Evolutionary conservation across 192 early-diverging fungal species (phyloP).

Genomic region (Chytriomyces hyalinus): DNA sequence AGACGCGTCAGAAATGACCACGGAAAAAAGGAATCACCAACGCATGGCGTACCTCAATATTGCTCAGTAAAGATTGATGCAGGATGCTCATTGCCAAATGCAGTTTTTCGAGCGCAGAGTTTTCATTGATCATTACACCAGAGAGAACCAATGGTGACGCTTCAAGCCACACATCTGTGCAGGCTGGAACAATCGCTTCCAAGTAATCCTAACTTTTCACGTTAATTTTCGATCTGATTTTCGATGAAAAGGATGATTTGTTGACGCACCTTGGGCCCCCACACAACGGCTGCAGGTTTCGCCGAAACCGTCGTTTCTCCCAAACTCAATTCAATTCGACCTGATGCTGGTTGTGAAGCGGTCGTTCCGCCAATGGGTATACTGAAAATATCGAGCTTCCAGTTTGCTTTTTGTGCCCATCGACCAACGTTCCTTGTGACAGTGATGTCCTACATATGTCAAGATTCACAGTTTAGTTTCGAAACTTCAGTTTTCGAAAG

Average conservation of each 20-base stretch:
- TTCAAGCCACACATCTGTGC: slow-evolving; percentile 24
- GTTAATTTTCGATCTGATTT: not conserved
- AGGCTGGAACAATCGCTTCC: slow-evolving; percentile 12
- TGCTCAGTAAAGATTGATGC: slow-evolving; percentile 4
- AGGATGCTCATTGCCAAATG: slow-evolving; percentile 9
- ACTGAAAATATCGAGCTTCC: slow-evolving; percentile 16
- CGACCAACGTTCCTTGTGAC: not conserved
- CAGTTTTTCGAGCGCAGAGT: slow-evolving; percentile 5
- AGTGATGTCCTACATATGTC: slow-evolving; percentile 15
- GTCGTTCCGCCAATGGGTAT: not conserved
- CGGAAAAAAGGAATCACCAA: not conserved
- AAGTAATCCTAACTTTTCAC: not conserved
- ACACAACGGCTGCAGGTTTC: not conserved
- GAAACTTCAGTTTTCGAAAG: not conserved
- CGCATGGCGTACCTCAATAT: not conserved
- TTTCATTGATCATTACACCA: slow-evolving; percentile 18
- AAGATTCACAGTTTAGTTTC: not conserved
- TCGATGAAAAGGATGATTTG: not conserved
- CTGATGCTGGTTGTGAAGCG: not conserved
- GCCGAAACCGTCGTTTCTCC: slow-evolving; percentile 1
- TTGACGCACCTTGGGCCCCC: not conserved
- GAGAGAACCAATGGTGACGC: slow-evolving; percentile 9
- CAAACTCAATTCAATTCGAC: slow-evolving; percentile 5
- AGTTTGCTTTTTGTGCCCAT: slow-evolving; percentile 9
- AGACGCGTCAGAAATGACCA: not conserved